Conservation (phyloP, 768 basidiomycete species). For the Hygrocybe punicea region DNA sequence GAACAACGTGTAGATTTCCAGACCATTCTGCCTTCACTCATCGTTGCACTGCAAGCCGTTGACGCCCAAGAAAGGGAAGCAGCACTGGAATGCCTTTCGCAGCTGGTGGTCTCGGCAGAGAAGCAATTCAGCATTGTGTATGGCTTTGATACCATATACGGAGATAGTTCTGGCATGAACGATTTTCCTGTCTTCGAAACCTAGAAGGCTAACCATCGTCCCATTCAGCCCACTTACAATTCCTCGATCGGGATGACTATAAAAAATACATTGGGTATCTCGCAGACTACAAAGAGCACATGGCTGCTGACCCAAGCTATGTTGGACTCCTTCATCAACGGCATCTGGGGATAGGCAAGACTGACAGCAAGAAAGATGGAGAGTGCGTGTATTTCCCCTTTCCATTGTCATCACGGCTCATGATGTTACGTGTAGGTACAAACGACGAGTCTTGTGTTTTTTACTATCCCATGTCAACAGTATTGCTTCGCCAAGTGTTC, state of each 20-base stretch:
- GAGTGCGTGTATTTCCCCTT: slow-evolving; percentile 42
- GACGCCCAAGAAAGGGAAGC: slow-evolving; percentile 44
- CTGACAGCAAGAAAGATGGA: slow-evolving; percentile 53
- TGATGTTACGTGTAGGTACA: slow-evolving; percentile 48
- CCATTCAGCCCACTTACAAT: slow-evolving; percentile 52
- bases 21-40: slow-evolving; percentile 65
- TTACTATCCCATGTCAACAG: slow-evolving; percentile 75
- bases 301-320: slow-evolving; percentile 57
- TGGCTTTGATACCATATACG: slow-evolving; percentile 72
- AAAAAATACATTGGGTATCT: slow-evolving; percentile 56
- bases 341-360: slow-evolving; percentile 44
- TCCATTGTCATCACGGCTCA: neutral
- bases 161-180: slow-evolving; percentile 51
- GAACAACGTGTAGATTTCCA: slow-evolving; percentile 71
- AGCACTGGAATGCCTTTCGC: slow-evolving; percentile 54
- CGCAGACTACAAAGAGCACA: slow-evolving; percentile 48
- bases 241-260: slow-evolving; percentile 63
- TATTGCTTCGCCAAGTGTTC: slow-evolving; percentile 46
- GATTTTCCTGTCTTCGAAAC: neutral
- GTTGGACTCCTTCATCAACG: slow-evolving; percentile 58
- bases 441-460: slow-evolving; percentile 68
- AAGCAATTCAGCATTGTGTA: slow-evolving; percentile 57
- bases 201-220: slow-evolving; percentile 6
- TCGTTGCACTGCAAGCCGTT: slow-evolving; percentile 55
- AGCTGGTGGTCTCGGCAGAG: slow-evolving; percentile 40